Conservation (phyloP, 208 protist species). For the Crithidia sp. region DNA sequence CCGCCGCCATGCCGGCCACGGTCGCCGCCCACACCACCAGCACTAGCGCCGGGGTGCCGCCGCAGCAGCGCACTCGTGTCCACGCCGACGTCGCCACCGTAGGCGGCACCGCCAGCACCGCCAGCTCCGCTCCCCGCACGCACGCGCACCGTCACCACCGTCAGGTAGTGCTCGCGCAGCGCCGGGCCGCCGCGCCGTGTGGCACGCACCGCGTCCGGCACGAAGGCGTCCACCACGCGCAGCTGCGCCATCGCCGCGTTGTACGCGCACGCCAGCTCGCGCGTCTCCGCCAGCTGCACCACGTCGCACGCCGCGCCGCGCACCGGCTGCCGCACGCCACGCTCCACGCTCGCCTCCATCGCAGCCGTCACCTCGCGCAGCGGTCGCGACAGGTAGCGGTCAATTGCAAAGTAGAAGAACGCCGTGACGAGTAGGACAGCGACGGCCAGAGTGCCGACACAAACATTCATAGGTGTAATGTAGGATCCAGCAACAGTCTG, state of each 20-base stretch:
- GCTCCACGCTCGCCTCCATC: constrained; percentile 10
- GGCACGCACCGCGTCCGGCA: constrained; percentile 10
- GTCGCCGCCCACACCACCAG: neutral
- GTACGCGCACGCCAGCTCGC: constrained; percentile 21
- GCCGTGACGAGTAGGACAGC: constrained; percentile 2
- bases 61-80: constrained; percentile 2
- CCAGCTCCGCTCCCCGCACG: neutral
- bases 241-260: constrained; percentile 26
- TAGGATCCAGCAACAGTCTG: neutral
- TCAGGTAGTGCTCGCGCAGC: constrained; percentile 15
- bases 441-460: neutral
- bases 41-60: neutral
- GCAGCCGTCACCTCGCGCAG: constrained; percentile 11
- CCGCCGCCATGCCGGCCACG: neutral
- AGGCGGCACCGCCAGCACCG: neutral
- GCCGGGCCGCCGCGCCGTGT: neutral
- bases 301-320: constrained; percentile 7
- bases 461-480: neutral
- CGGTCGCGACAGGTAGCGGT: constrained; percentile 12
- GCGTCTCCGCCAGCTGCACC: constrained; percentile 16
- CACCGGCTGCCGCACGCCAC: constrained; percentile 9
- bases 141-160: constrained; percentile 13
- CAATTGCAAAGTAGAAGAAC: constrained; percentile 6
- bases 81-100: neutral
- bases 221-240: constrained; percentile 27